Base-by-base conservation (phyloP, 2,329 filamentous ascomycete genomes). In the Verruconis gallopava region DNA sequence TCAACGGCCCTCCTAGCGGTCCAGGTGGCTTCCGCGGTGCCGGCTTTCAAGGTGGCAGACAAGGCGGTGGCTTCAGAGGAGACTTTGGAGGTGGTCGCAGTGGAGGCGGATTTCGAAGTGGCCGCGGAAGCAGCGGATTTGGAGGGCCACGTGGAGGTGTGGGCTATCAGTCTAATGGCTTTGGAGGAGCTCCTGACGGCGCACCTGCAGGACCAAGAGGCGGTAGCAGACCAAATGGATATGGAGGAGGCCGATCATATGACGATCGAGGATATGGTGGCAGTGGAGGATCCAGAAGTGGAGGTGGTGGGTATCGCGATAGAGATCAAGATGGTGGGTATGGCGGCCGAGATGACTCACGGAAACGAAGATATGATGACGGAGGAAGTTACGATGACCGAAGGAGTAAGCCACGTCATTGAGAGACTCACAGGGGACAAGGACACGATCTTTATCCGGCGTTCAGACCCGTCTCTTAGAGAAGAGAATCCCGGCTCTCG, bases 351-450 rank as follows among this genome's bases (percentile, higher is more conserved):
- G 64, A 67, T 34, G 80, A 76, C 44, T 83, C 83, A 50, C 83
- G 83, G 65, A 91, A 93, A 64, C 81, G 81, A 62, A 85, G 93
- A 59, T 85, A 84, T 47, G 75, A 91, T 57, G 79, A 81, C 55
- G 75, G 77, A 41, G 34, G 44, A 4, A 46, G 46, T 20, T 65
- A 69, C 38, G 69, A 75, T 50, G 72, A 70, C 45, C 59, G 71
- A 36, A 71, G 73, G 60, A 60, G 71, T n/a, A 30, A 30, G 25
- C 25, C 9, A n/a, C 25, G 25, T n/a, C n/a, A 30, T n/a, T 30
- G 25, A 30, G n/a, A n/a, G n/a, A n/a, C n/a, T n/a, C n/a, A n/a
- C n/a, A n/a, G n/a, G n/a, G n/a, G n/a, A n/a, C n/a, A n/a, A n/a
- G n/a, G n/a, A n/a, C n/a, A n/a, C n/a, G n/a, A n/a, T n/a, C n/a